Evolutionary conservation across 495 filamentous ascomycete species (phyloP).

Genomic region (Evernia prunastri): DNA sequence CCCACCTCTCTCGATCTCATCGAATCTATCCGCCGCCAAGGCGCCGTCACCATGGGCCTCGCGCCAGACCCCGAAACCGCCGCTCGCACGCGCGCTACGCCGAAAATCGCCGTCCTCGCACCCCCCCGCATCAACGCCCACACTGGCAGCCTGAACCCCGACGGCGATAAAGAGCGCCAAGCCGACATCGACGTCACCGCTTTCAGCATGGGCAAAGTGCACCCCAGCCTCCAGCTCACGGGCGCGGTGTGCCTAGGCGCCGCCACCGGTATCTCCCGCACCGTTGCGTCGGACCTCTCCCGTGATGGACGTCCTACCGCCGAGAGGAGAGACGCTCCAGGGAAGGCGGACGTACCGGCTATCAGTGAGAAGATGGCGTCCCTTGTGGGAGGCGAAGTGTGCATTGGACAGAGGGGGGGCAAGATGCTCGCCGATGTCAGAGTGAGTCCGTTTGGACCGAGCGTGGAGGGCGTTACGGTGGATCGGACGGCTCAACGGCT

Average conservation of each 20-base stretch:
- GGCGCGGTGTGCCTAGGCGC: not conserved
- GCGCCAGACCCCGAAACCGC: not conserved
- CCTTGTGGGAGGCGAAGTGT: not conserved
- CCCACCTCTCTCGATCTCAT: not conserved
- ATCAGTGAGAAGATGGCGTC: not conserved
- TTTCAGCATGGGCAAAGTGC: not conserved
- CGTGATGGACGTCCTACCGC: not conserved
- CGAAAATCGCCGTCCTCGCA: not conserved
- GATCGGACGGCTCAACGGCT: not conserved
- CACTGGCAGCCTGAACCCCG: not conserved
- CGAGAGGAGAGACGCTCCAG: not conserved
- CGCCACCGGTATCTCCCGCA: not conserved
- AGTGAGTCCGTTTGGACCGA: not conserved
- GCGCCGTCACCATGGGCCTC: not conserved
- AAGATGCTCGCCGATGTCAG: not conserved
- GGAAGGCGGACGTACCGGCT: not conserved
- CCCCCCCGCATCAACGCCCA: not conserved
- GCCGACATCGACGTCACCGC: not conserved
- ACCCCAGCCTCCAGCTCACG: not conserved
- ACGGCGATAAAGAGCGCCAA: not conserved
- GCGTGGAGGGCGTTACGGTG: not conserved
- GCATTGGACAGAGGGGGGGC: not conserved
- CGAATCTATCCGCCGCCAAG: not conserved
- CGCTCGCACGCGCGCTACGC: not conserved
- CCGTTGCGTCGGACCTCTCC: not conserved